Percentiles rank a stretch among this genome's conserved stretches.
These are phyloP conservation scores for Trametes villosa DNA, from an alignment of 768 basidiomycete genomes.

Conservation along the genomic window DNA sequence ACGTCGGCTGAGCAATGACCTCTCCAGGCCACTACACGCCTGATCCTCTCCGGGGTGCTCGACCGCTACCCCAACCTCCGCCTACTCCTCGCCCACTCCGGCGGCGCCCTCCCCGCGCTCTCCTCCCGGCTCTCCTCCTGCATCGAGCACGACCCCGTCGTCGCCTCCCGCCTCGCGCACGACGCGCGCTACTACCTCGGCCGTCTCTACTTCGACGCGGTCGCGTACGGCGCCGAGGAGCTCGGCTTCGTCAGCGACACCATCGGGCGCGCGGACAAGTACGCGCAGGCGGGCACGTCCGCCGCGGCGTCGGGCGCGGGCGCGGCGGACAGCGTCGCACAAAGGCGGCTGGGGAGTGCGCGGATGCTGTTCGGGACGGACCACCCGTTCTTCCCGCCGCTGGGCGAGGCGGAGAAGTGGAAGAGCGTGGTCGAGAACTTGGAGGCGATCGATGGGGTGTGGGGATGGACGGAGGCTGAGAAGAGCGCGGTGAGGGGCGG, in stretches of 20 bases:
- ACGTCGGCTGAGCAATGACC: neutral
- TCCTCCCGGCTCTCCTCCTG: slow-evolving; percentile 87
- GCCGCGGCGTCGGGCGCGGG: slow-evolving; percentile 18
- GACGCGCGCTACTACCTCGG: slow-evolving; percentile 87
- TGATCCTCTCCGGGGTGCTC: slow-evolving; percentile 80
- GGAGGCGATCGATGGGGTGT: slow-evolving; percentile 71
- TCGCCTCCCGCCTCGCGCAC: slow-evolving; percentile 72
- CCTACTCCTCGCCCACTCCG: slow-evolving; percentile 85
- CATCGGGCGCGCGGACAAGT: slow-evolving; percentile 61
- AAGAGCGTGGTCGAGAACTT: slow-evolving; percentile 85
- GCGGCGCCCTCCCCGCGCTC: slow-evolving; percentile 80
- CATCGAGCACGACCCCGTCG: slow-evolving; percentile 82
- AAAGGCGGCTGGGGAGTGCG: slow-evolving; percentile 54
- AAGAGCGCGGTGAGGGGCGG: slow-evolving; percentile 68
- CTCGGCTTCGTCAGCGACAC: slow-evolving; percentile 76
- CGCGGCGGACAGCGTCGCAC: slow-evolving; percentile 29
- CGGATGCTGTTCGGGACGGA: slow-evolving; percentile 85
- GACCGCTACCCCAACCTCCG: slow-evolving; percentile 79
- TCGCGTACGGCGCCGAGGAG: slow-evolving; percentile 89
- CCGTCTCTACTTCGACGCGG: slow-evolving; percentile 81
- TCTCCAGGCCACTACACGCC: slow-evolving; percentile 65
- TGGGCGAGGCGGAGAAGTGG: slow-evolving; percentile 72
- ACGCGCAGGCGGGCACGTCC: slow-evolving; percentile 30
- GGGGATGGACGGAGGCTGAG: slow-evolving; percentile 62
- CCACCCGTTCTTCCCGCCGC: slow-evolving; percentile 90